These are phyloP conservation scores for Fusarium buharicum DNA, from an alignment of 2,329 filamentous ascomycete species.

Conservation along the genomic window DNA sequence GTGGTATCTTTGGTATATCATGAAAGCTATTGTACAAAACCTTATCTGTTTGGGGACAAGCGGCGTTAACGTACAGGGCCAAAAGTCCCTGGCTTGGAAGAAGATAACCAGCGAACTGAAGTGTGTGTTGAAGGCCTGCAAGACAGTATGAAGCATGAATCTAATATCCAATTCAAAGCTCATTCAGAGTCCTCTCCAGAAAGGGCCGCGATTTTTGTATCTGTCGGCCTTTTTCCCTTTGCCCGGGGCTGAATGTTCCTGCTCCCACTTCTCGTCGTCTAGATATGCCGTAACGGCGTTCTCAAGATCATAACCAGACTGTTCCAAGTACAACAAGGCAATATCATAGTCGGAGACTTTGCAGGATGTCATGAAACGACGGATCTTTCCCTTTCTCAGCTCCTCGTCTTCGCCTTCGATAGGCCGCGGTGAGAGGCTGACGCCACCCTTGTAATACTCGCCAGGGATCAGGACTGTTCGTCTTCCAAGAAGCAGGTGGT, in stretches of 20 bases:
- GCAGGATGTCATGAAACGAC: constrained; percentile 81
- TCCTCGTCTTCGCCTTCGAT: constrained; percentile 81
- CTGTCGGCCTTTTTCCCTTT: constrained; percentile 45
- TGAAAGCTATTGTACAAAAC: constrained; percentile 44
- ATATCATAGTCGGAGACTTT: constrained; percentile 82
- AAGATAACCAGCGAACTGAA: constrained; percentile 42
- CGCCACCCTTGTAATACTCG: constrained; percentile 72
- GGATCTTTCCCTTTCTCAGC: constrained; percentile 73
- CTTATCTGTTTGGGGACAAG: constrained; percentile 38
- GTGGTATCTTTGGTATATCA: constrained; percentile 41
- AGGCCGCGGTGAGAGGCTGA: constrained; percentile 75
- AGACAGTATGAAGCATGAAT: constrained; percentile 46
- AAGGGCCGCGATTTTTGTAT: constrained; percentile 47
- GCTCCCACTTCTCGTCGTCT: constrained; percentile 81
- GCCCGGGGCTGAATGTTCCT: constrained; percentile 63
- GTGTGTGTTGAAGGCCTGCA: constrained; percentile 36
- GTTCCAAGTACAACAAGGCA: constrained; percentile 78
- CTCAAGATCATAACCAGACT: constrained; percentile 73
- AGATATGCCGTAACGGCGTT: constrained; percentile 71
- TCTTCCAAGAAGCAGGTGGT: constrained; percentile 76
- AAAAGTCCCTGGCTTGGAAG: constrained; percentile 42
- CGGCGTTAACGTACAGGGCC: constrained; percentile 49
- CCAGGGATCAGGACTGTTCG: constrained; percentile 77
- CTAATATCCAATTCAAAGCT: constrained; percentile 40
- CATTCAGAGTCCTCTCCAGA: constrained; percentile 48